These are phyloP conservation scores for Leccinellum luteum DNA, from an alignment of 768 basidiomycete genomes.

Conservation along the genomic window DNA sequence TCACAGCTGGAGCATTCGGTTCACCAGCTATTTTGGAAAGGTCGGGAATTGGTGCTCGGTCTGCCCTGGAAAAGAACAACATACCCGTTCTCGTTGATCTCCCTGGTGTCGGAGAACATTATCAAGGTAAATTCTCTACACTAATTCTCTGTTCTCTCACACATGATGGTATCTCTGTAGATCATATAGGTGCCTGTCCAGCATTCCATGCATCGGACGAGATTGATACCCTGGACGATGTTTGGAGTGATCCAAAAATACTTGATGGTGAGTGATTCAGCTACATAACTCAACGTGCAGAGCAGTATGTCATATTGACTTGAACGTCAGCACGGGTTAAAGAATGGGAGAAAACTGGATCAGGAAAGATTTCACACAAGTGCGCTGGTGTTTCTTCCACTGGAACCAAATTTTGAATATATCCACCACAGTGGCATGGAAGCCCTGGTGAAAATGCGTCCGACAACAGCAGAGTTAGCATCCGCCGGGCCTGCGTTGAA, in stretches of 20 bases:
- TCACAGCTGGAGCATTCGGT: constrained; percentile 53
- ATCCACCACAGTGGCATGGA: constrained; percentile 43
- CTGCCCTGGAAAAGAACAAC: constrained; percentile 44
- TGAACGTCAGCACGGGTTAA: constrained; percentile 21
- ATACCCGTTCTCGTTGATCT: constrained; percentile 35
- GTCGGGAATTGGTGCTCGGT: constrained; percentile 62
- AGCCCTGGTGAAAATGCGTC: constrained; percentile 55
- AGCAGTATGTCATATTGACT: neutral
- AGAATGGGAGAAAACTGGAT: constrained; percentile 37
- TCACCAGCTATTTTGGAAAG: constrained; percentile 55
- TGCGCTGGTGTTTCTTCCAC: constrained; percentile 19
- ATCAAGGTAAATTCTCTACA: constrained; percentile 40
- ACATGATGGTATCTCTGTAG: constrained; percentile 9
- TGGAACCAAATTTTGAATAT: neutral
- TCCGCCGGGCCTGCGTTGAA: constrained; percentile 46
- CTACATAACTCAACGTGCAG: constrained; percentile 9
- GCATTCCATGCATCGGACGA: constrained; percentile 42
- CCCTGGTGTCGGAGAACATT: neutral
- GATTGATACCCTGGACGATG: constrained; percentile 45
- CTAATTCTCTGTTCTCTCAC: neutral
- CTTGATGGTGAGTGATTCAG: constrained; percentile 36
- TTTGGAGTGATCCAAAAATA: constrained; percentile 38
- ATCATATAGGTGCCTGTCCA: constrained; percentile 30
- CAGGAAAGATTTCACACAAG: constrained; percentile 55
- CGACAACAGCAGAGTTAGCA: constrained; percentile 44